Evolutionary conservation across 768 basidiomycete species (phyloP).

Genomic region (Macrocybe gigantea): DNA sequence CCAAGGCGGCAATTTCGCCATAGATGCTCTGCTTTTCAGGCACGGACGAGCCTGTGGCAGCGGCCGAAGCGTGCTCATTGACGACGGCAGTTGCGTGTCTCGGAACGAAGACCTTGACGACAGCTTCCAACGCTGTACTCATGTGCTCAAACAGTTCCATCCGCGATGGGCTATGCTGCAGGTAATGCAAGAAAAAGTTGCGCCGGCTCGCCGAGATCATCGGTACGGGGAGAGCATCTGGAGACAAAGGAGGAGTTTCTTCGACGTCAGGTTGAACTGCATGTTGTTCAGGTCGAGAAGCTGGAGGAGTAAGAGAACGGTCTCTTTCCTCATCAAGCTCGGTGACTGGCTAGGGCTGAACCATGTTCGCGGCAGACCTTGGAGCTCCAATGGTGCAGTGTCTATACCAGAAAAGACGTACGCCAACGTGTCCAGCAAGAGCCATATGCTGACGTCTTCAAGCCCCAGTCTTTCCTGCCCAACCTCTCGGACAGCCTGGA

Average conservation of each 20-base stretch:
- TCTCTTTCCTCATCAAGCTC: slow-evolving; percentile 5
- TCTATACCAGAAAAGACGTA: slow-evolving; percentile 10
- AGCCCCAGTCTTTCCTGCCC: slow-evolving; percentile 1
- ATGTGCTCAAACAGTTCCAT: slow-evolving; percentile 6
- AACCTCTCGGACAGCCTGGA: slow-evolving; percentile 1
- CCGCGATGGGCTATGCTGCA: slow-evolving; percentile 5
- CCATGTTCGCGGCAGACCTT: slow-evolving; percentile 6
- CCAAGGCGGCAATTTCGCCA: slow-evolving; percentile 3
- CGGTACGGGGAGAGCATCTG: slow-evolving; percentile 11
- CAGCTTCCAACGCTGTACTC: slow-evolving; percentile 4
- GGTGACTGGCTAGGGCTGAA: slow-evolving; percentile 9
- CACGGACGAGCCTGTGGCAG: background rate
- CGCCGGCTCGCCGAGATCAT: slow-evolving; percentile 3
- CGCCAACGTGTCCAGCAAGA: slow-evolving; percentile 9
- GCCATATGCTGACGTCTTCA: slow-evolving; percentile 4
- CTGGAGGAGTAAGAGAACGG: slow-evolving; percentile 6
- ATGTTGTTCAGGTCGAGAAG: slow-evolving; percentile 4
- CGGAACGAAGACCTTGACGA: slow-evolving; percentile 8
- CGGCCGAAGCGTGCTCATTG: background rate
- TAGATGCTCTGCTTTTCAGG: background rate
- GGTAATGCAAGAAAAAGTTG: slow-evolving; percentile 6
- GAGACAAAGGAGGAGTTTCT: slow-evolving; percentile 10
- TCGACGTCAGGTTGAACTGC: slow-evolving; percentile 7
- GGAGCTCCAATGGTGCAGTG: slow-evolving; percentile 3
- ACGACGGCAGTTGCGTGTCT: background rate